Evolutionary conservation across 176 grass and related monocot genomes (phyloP).

Genomic region (Carex scoparia): DNA sequence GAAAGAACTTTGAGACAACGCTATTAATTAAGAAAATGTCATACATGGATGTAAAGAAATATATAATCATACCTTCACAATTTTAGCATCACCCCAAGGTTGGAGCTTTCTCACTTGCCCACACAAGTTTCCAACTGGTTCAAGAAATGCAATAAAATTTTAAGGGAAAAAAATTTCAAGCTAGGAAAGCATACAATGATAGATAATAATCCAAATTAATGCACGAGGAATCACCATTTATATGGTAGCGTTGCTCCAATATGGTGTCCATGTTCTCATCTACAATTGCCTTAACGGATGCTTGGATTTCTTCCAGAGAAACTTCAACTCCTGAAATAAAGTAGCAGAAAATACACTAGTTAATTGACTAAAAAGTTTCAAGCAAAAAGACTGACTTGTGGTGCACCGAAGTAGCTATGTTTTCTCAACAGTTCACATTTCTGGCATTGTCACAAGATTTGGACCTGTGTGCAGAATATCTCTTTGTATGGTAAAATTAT

Average conservation of each 20-base stretch:
- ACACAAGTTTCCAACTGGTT: conserved; percentile 74
- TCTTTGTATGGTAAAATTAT: background rate
- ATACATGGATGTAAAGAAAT: background rate
- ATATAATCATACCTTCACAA: conserved; percentile 50
- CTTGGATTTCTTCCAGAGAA: conserved; percentile 81
- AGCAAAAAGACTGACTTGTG: background rate
- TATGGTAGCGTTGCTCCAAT: conserved; percentile 84
- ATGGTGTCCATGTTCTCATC: conserved; percentile 85
- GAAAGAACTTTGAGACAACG: conserved; percentile 17
- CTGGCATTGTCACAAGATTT: background rate
- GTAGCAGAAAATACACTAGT: conserved; percentile 19
- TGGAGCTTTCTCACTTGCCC: conserved; percentile 83
- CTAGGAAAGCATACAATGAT: conserved; percentile 14
- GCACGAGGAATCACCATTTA: conserved; percentile 54
- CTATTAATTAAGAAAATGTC: conserved; percentile 2
- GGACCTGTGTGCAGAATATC: background rate
- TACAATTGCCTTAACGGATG: conserved; percentile 50
- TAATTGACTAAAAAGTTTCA: background rate
- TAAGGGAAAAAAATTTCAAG: background rate
- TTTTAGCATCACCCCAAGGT: conserved; percentile 94
- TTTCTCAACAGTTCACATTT: background rate
- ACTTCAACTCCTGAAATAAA: conserved; percentile 69
- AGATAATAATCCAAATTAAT: conserved; percentile 1
- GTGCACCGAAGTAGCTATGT: background rate
- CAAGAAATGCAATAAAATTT: conserved; percentile 26